Base-by-base conservation (phyloP, 805 yeast species). In the Metschnikowia anglica region DNA sequence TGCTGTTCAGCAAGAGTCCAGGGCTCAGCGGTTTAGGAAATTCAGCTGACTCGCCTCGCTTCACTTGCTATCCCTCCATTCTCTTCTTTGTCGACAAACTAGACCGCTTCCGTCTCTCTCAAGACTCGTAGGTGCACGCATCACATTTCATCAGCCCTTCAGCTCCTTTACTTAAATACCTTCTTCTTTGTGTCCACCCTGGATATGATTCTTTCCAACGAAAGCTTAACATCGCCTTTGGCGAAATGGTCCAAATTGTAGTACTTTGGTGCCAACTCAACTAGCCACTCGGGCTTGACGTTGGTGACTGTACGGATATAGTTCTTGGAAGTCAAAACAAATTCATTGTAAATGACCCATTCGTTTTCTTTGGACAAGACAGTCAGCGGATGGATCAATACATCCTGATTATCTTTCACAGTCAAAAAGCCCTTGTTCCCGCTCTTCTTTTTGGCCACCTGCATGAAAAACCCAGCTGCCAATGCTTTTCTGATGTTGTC, bases 381-480 rank as follows among this genome's bases (percentile, higher is more conserved):
- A 1, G 97, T 88, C 42, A 93, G 83, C 47, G 99, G 99, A 62
- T 93, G 99, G 35, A 93, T 75, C 56, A 89, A 68, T 10, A 91
- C 98, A 49, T 91, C 98, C 70, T 93, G 99, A 60, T 90, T 89
- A 65, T 93, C 99, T 66, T 89, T 89, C 38, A 90, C 85, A 0
- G 99, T 93, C 54, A 86, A 76, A 63, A 85, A 91, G n/a, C 87
- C 90, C 52, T 68, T 68, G 56, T 83, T 85, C 31, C 79, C 75
- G n/a, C 85, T 78, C 69, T 80, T 81, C 72, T 87, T 88, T 70
- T 90, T 93, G 25, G 97, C 98, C 42, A 87, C 95, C 70, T 93
- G 99, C 98, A 93, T 90, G 72, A 93, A 93, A 64, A 89, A 90
- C 2, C 99, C 99, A n/a, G 88, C 78, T 3, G 88, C 76, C 45